Base-by-base conservation (phyloP, 768 basidiomycete species). In the Lactarius hatsudake region DNA sequence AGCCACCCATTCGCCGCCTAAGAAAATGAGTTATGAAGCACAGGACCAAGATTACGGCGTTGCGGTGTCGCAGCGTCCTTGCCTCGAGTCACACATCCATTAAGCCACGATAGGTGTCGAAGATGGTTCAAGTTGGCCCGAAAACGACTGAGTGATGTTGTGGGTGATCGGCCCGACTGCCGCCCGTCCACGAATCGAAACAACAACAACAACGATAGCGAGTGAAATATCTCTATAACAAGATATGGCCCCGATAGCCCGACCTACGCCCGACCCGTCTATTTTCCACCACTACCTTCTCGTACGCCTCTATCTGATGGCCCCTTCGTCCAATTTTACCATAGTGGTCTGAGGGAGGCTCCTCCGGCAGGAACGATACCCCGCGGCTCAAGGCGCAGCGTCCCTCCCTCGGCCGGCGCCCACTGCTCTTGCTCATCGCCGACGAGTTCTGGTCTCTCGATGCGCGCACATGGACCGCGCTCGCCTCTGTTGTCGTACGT, bases 391-490 rank as follows among this genome's bases (percentile, higher is more conserved):
- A 63, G 7, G 23, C 62, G 0, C 62, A 42, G 23, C 40, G 32
- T 13, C 64, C 32, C 8, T 30, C 57, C 12, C 64, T 67, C 57
- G 9, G 30, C 30, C 62, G 38, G 2, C 66, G 69, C 23, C n/a
- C 36, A 1, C 40, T 59, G 23, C 65, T 54, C 36, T 38, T 63
- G 3, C 61, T 42, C 34, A 48, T 54, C 42, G 58, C 62, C 10
- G 69, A 68, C 38, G 69, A 68, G 17, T 61, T 64, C 48, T 61
- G 66, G 66, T 43, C 66, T 18, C 53, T 69, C 28, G 64, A 69
- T 18, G 59, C 56, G 17, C 68, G 17, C 3, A 56, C 64, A 8
- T 55, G 68, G 59, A 4, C 55, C n/a, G 57, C 64, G 28, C 59
- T 65, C 54, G 34, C 18, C 55, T 18, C 55, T 9, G 1, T 5